Base-by-base conservation (phyloP, 495 filamentous ascomycete species). In the Xylaria bambusicola region DNA sequence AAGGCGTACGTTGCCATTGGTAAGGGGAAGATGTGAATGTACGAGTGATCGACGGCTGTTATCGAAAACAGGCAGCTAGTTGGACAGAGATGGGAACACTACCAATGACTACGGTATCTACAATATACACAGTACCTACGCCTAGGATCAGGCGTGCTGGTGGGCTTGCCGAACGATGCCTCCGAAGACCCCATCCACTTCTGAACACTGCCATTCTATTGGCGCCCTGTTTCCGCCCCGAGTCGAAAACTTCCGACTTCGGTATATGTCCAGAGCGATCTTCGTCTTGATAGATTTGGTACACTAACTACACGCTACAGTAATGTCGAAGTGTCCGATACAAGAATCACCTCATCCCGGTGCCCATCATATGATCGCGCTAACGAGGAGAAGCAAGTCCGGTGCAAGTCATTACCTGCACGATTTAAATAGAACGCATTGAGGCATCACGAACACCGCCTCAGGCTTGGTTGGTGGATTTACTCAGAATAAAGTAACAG, bases 31-130 rank as follows among this genome's bases (percentile, higher is more conserved):
- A 31, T 6, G n/a, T 0, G n/a, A n/a, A 7, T 10, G 40, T 9
- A 21, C 21, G 52, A 44, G 26, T 6, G 52, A 54, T 54, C 52
- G 52, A 31, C 52, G 38, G 44, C 1, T 33, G n/a, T 44, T 44
- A 26, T 54, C 52, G 38, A 54, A 26, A 54, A 54, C 24, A 33
- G 52, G 52, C 52, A 54, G 52, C 38, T 54, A 26, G 21, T 54
- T 44, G 12, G 31, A n/a, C 17, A n/a, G 17, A 38, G 38, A 3
- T 18, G 51, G 24, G 3, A 15, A n/a, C 13, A 41, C 9, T 15
- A 23, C 36, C 6, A 42, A 21, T 33, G 6, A 52, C 12, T 38
- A 18, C 23, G 6, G 33, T 33, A 27, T 29, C 20, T 41, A 7
- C 26, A 6, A 18, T 9, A 18, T 33, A 33, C 31, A 5, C 10